Percentiles rank a stretch among this genome's conserved stretches.
These are phyloP conservation scores for Pythium phragmiticola DNA, from an alignment of 352 stramenopile species.

Conservation along the genomic window DNA sequence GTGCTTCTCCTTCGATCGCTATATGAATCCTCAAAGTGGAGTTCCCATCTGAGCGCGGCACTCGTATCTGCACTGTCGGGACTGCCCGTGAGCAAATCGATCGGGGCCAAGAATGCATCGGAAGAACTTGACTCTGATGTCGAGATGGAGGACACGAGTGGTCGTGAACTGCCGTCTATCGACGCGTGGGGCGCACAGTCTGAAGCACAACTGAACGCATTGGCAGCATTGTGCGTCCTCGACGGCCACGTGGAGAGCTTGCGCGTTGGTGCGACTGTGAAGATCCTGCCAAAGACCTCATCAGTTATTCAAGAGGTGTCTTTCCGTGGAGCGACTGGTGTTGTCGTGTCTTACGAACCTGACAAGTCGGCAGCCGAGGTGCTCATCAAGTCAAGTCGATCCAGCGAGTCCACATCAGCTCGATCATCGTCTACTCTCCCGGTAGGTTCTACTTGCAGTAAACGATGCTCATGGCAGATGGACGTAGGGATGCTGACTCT, in stretches of 20 bases:
- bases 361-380: slow-evolving; percentile 85
- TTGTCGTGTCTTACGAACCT: slow-evolving; percentile 77
- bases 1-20: slow-evolving; percentile 80
- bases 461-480: neutral
- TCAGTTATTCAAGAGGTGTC: slow-evolving; percentile 73
- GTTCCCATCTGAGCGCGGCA: slow-evolving; percentile 57
- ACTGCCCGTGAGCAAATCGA: slow-evolving; percentile 48
- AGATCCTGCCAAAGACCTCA: slow-evolving; percentile 73
- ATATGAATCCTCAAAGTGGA: slow-evolving; percentile 78
- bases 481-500: slow-evolving; percentile 3
- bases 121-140: slow-evolving; percentile 62
- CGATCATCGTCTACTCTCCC: slow-evolving; percentile 15
- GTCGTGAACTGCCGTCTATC: slow-evolving; percentile 50
- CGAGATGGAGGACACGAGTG: slow-evolving; percentile 83
- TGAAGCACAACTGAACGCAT: slow-evolving; percentile 52
- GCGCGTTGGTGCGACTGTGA: slow-evolving; percentile 77
- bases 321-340: slow-evolving; percentile 66
- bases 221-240: slow-evolving; percentile 78
- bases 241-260: slow-evolving; percentile 85
- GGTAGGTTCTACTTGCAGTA: slow-evolving; percentile 30
- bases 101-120: slow-evolving; percentile 21
- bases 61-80: slow-evolving; percentile 52
- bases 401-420: slow-evolving; percentile 31
- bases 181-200: slow-evolving; percentile 53
- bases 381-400: slow-evolving; percentile 44